Base-by-base conservation (phyloP, 192 early-diverging fungal species). In the Podila minutissima region DNA sequence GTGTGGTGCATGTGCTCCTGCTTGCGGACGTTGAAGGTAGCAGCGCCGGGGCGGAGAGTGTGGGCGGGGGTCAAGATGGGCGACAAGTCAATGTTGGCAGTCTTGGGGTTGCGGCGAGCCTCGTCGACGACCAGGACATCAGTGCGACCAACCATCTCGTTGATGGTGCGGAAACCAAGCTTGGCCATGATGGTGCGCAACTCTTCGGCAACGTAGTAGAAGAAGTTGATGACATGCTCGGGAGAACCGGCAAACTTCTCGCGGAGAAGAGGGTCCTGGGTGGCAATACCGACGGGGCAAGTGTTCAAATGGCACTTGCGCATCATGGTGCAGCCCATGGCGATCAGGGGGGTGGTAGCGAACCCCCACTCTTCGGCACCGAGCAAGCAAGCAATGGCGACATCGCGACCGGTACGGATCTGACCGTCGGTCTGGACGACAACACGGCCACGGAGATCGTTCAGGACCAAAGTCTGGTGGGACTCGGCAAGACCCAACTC, bases 291-390 rank as follows among this genome's bases (percentile, higher is more conserved):
- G 48, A 99, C 98, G 22, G 98, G 94, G 67, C 98, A 99, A 78
- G 95, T 98, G 87, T 98, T 98, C 76, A 92, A 85, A 81, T 93
- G 91, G 85, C 90, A 94, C 69, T 96, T 95, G 53, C 97, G 88
- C 95, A 99, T 93, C 93, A 98, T 97, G 69, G 91, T 95, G 85
- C 97, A 98, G 57, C 98, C 98, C 78, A 98, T 88, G 24, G 96
- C 94, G 74, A 99, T 97, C 74, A 99, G 89, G n/a, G 98, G 98
- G 28, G 96, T 94, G 4, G 98, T 99, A 61, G 98, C 98, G 73
- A 99, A 99, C 32, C 98, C 98, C 92, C 95, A 98, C 88, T 99
- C 98, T 83, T 99, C 98, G 61, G 97, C 98, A 71, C 98, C 98
- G 60, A 99, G 91, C 84, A 99, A 87, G 85, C 97, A 97, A 4